Base-by-base conservation (phyloP, 306 rosid species). In the Lagenaria siceraria region DNA sequence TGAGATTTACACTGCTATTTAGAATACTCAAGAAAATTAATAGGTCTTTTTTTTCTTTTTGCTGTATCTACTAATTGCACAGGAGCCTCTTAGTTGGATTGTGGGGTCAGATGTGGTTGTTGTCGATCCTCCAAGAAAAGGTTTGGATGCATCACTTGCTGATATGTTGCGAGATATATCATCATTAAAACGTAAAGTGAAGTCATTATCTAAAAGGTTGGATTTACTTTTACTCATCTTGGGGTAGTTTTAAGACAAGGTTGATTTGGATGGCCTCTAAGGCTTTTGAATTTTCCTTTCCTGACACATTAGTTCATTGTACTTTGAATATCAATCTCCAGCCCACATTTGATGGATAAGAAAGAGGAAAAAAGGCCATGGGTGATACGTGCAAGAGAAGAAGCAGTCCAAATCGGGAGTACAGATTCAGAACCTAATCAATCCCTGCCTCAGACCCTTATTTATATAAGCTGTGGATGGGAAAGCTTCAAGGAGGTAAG, bases 391-490 rank as follows among this genome's bases (percentile, higher is more conserved):
- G 93, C 93, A 74, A 88, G 87, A 80, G 97, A 92, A 87, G 85
- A 78, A 85, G 84, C 95, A 56, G 93, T 90, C 77, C 95, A 88
- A 66, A 78, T 88, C 19, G 89, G 92, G 38, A 90, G 86, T 80
- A 78, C 86, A 64, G 63, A 83, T 56, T 78, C 78, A 31, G 93
- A 74, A 25, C 75, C 85, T 78, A 52, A 35, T 53, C 87, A 77
- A 75, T 77, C 85, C 25, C 84, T 89, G 76, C 98, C 98, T 49
- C 89, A 88, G 82, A 95, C 96, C 66, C 97, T 95, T 72, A 88
- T 95, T 79, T 94, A 94, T 77, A 92, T 95, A 82, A 95, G 98
- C 80, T 95, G 98, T 79, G 98, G 98, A 80, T 95, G 98, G 98
- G 96, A 94, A 88, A 95, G 97, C 84, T 95, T 95, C 88, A 95